These are phyloP conservation scores for Sporodiniella umbellata DNA, from an alignment of 371 early-diverging fungal genomes.

Conservation along the genomic window DNA sequence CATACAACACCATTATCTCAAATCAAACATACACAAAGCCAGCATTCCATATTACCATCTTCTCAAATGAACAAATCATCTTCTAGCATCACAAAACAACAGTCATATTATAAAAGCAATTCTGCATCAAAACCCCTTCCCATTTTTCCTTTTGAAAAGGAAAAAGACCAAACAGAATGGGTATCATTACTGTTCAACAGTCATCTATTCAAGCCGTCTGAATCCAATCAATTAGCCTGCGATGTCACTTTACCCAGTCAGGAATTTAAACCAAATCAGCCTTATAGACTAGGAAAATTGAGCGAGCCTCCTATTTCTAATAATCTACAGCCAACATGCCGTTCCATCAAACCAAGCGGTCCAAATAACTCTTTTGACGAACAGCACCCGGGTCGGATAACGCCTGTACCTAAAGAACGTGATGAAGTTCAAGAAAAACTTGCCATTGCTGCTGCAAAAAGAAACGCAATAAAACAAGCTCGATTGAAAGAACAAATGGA, in stretches of 20 bases:
- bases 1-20: too few species aligned
- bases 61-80: neutral
- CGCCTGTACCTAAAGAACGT: neutral
- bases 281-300: neutral
- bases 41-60: too few species aligned
- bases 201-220: neutral
- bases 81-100: neutral
- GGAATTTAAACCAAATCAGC: neutral
- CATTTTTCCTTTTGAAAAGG: too few species aligned
- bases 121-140: neutral
- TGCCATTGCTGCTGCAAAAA: conserved; percentile 8
- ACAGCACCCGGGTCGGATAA: neutral
- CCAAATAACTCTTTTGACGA: neutral
- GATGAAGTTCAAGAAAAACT: conserved; percentile 4
- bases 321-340: neutral
- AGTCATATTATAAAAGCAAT: neutral
- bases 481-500: conserved; percentile 12
- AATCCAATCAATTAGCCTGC: neutral
- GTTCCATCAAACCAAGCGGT: neutral
- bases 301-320: neutral
- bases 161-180: neutral
- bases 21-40: too few species aligned
- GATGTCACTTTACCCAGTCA: neutral
- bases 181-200: neutral
- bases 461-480: conserved; percentile 6